Percentiles rank a stretch among this genome's conserved stretches.
phyloP scores from a whole-genome alignment of 805 yeast genomes.

The Helenozyma rhizophorensis region DNA sequence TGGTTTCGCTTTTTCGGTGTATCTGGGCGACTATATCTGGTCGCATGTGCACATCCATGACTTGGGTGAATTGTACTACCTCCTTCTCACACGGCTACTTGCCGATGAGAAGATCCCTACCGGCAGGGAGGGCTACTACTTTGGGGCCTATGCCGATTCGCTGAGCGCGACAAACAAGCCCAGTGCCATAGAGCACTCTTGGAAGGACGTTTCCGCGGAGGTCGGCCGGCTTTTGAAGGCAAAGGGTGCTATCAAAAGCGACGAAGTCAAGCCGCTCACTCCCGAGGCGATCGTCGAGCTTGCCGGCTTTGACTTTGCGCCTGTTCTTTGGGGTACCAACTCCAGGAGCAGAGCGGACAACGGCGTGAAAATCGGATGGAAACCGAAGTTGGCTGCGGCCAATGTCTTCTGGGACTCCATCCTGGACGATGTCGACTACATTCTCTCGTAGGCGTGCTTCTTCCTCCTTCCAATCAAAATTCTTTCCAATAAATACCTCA shows the following conservation, averaged over 20 bases:
- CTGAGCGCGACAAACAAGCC: slow-evolving; percentile 6
- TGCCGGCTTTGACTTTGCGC: slow-evolving; percentile 14
- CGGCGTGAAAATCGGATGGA: slow-evolving; percentile 25
- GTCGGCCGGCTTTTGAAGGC: slow-evolving; percentile 17
- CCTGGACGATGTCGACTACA: slow-evolving; percentile 15
- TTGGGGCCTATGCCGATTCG: slow-evolving; percentile 18
- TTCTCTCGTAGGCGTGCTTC: neutral
- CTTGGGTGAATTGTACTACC: slow-evolving; percentile 25
- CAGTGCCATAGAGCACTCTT: slow-evolving; percentile 19
- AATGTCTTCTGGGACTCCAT: slow-evolving; percentile 17
- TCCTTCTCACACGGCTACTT: slow-evolving; percentile 20
- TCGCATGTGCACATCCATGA: slow-evolving; percentile 31
- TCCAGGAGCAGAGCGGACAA: slow-evolving; percentile 25
- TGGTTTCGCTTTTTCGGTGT: slow-evolving; percentile 22
- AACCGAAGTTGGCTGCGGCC: slow-evolving; percentile 13
- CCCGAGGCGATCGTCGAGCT: slow-evolving; percentile 14
- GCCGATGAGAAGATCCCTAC: slow-evolving; percentile 19
- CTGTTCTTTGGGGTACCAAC: slow-evolving; percentile 22
- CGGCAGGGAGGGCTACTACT: slow-evolving; percentile 33
- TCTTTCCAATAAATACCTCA: too few species aligned
- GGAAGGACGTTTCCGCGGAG: slow-evolving; percentile 23
- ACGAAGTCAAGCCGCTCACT: slow-evolving; percentile 13
- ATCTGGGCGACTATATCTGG: slow-evolving; percentile 31
- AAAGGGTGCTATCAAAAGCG: slow-evolving; percentile 10
- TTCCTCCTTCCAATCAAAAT: too few species aligned